Conservation (phyloP, 345 rosid genomes). For the Linum tenue region DNA sequence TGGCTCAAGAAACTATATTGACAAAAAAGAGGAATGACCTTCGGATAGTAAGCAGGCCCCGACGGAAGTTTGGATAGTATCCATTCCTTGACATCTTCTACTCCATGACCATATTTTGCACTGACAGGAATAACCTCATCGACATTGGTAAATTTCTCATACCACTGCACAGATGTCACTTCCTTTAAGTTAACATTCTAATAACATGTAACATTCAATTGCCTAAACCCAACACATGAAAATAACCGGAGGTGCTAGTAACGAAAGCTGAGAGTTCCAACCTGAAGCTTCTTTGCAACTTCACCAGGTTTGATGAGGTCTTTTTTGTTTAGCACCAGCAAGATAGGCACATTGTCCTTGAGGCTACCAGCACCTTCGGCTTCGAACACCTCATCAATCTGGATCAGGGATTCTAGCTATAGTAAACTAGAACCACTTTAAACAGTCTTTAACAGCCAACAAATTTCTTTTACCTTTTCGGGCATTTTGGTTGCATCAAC, state of each 20-base stretch:
- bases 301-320: constrained; percentile 96
- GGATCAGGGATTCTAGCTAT: constrained; percentile 5
- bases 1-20: neutral
- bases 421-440: neutral
- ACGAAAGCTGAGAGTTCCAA: constrained; percentile 16
- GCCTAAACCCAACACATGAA: neutral
- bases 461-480: constrained; percentile 48
- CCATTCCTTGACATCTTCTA: constrained; percentile 88
- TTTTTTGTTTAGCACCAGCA: constrained; percentile 87
- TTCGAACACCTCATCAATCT: constrained; percentile 81
- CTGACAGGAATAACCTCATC: constrained; percentile 97
- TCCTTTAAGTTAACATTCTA: constrained; percentile 10
- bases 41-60: constrained; percentile 92
- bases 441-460: constrained; percentile 7
- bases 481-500: constrained; percentile 88
- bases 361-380: constrained; percentile 58
- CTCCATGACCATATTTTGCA: constrained; percentile 87
- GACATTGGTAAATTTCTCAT: constrained; percentile 70
- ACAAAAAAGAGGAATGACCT: constrained; percentile 36
- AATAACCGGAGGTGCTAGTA: neutral
- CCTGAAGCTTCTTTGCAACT: constrained; percentile 85
- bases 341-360: constrained; percentile 49
- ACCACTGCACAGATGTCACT: constrained; percentile 63
- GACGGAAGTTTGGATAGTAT: constrained; percentile 74
- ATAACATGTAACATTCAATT: neutral